Evolutionary conservation across 305 asterid genomes (phyloP).

Genomic region (Fraxinus xanthoxyloides): DNA sequence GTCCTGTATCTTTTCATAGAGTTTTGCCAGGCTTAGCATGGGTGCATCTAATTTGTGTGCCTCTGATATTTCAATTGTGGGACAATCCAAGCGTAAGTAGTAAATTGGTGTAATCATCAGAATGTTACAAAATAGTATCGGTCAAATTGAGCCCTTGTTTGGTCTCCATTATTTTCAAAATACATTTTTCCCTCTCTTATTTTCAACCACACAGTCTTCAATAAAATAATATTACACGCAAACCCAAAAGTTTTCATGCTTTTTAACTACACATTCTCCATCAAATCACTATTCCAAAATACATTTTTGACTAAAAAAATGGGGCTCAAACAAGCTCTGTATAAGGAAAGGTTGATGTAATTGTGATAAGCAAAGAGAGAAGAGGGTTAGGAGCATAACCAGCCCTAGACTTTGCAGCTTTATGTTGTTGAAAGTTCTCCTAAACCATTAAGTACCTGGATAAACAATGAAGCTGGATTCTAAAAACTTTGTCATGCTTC

Average conservation of each 20-base stretch:
- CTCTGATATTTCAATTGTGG: not conserved
- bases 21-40: conserved; percentile 9
- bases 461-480: conserved; percentile 7
- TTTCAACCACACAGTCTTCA: no score
- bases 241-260: no score
- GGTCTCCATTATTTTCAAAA: no score
- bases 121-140: not conserved
- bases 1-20: not conserved
- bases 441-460: not conserved
- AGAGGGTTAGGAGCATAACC: not conserved
- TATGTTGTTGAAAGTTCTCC: not conserved
- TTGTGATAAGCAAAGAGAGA: not conserved
- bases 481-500: conserved; percentile 11
- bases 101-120: not conserved
- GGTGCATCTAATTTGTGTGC: conserved; percentile 2
- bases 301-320: no score
- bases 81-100: not conserved
- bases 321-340: no score
- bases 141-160: not conserved
- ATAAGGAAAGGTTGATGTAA: not conserved
- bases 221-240: no score
- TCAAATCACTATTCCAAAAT: no score
- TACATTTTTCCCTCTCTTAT: no score
- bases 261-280: no score
- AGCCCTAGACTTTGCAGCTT: not conserved